phyloP scores from a whole-genome alignment of 768 basidiomycete species.

The Sarcomyxa edulis region DNA sequence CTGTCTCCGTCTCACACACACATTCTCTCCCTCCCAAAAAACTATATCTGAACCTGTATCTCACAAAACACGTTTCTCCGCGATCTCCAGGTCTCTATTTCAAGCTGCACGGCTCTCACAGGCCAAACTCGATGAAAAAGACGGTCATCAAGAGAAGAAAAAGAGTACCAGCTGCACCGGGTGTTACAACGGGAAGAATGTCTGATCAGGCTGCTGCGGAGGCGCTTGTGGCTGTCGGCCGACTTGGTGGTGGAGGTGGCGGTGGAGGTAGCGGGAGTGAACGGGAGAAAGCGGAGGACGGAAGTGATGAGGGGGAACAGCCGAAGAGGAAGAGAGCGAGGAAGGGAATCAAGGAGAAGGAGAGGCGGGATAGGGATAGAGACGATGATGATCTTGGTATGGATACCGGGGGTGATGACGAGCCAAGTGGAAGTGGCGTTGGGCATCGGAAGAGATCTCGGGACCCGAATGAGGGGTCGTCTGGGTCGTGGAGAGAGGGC shows the following conservation, averaged over 20 bases:
- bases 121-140: slow-evolving; percentile 99
- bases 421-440: slow-evolving; percentile 47
- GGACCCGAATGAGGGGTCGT: slow-evolving; percentile 5
- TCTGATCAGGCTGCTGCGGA: slow-evolving; percentile 88
- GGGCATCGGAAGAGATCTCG: slow-evolving; percentile 20
- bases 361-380: slow-evolving; percentile 20
- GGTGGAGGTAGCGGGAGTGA: slow-evolving; percentile 32
- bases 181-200: slow-evolving; percentile 33
- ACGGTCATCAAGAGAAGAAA: slow-evolving; percentile 98
- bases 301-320: slow-evolving; percentile 38
- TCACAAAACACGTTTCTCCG: slow-evolving; percentile 13
- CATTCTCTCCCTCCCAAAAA: not conserved
- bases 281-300: slow-evolving; percentile 35
- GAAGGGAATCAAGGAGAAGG: slow-evolving; percentile 20
- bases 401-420: slow-evolving; percentile 4
- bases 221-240: slow-evolving; percentile 79
- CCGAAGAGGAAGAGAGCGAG: slow-evolving; percentile 58
- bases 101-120: slow-evolving; percentile 95
- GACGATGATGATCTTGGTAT: not conserved
- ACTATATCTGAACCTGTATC: too few relatives aligned
- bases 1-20: not conserved
- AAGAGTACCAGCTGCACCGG: slow-evolving; percentile 89
- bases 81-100: slow-evolving; percentile 80
- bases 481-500: not conserved
- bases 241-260: slow-evolving; percentile 33